These are phyloP conservation scores for Populus ilicifolia DNA, from an alignment of 345 rosid species.

Conservation along the genomic window DNA sequence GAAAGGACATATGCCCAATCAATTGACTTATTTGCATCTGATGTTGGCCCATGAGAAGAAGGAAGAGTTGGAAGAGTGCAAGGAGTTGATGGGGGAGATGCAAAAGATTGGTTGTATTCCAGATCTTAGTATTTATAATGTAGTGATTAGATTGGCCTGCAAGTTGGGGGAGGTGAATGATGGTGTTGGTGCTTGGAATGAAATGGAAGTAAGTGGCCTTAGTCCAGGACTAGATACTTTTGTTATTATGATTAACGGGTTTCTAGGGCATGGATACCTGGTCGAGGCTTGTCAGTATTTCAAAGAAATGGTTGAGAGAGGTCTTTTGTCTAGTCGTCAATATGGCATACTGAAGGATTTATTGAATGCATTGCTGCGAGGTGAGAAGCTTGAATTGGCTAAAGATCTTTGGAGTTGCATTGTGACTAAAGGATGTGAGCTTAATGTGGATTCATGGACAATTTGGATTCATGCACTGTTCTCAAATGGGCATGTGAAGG, in stretches of 20 bases:
- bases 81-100: slow-evolving; percentile 60
- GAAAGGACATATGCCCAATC: slow-evolving; percentile 52
- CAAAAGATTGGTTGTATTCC: slow-evolving; percentile 49
- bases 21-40: slow-evolving; percentile 63
- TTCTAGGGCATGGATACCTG: slow-evolving; percentile 52
- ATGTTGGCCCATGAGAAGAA: slow-evolving; percentile 77
- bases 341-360: slow-evolving; percentile 66
- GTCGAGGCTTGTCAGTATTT: slow-evolving; percentile 67
- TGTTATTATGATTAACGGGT: slow-evolving; percentile 68
- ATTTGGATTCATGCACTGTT: slow-evolving; percentile 92
- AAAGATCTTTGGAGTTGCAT: slow-evolving; percentile 78
- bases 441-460: slow-evolving; percentile 73
- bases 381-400: slow-evolving; percentile 68
- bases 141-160: slow-evolving; percentile 70
- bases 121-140: slow-evolving; percentile 53
- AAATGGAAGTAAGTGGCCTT: slow-evolving; percentile 60
- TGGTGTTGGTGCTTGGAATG: slow-evolving; percentile 59
- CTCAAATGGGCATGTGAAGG: slow-evolving; percentile 75
- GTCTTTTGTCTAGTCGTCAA: slow-evolving; percentile 62
- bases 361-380: slow-evolving; percentile 60
- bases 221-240: slow-evolving; percentile 75
- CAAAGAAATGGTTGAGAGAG: slow-evolving; percentile 77
- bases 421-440: slow-evolving; percentile 60
- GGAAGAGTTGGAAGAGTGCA: slow-evolving; percentile 64
- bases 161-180: slow-evolving; percentile 68